Conservation (phyloP, 768 basidiomycete genomes). For the Leccinellum luteum region DNA sequence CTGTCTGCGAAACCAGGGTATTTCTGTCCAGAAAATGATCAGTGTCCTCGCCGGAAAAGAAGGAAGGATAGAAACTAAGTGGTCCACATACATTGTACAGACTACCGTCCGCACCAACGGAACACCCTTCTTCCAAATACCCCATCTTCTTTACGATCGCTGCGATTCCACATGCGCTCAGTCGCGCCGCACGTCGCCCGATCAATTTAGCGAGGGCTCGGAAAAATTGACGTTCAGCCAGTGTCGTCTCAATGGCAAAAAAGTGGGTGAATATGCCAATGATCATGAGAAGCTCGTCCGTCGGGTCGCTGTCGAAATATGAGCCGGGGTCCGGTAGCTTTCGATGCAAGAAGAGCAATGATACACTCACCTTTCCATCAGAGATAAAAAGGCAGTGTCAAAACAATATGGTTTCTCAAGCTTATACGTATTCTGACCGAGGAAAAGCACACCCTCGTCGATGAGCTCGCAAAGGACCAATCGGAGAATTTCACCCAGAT, state of each 20-base stretch:
- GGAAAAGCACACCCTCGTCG: conserved; percentile 94
- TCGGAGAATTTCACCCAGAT: conserved; percentile 95
- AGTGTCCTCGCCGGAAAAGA: neutral
- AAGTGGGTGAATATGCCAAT: conserved; percentile 98
- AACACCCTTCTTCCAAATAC: conserved; percentile 86
- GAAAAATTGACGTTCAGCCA: conserved; percentile 98
- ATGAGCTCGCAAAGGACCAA: conserved; percentile 93
- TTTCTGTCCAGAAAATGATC: conserved; percentile 59
- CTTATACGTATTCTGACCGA: conserved; percentile 98
- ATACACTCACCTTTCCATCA: conserved; percentile 81
- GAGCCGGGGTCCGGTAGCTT: neutral
- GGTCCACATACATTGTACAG: conserved; percentile 75
- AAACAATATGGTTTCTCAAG: conserved; percentile 90
- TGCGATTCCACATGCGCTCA: conserved; percentile 95
- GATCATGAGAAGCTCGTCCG: conserved; percentile 94
- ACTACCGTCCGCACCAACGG: conserved; percentile 91
- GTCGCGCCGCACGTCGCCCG: conserved; percentile 82
- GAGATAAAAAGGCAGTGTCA: conserved; percentile 94
- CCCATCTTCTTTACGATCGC: conserved; percentile 95
- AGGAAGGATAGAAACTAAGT: neutral
- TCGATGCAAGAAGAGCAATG: neutral
- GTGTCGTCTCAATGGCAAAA: conserved; percentile 93
- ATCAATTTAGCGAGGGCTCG: conserved; percentile 87
- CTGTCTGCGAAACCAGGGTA: conserved; percentile 94
- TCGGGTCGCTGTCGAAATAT: conserved; percentile 67